Conservation (phyloP, 208 protist species). For the Wallacemonas sp. region DNA sequence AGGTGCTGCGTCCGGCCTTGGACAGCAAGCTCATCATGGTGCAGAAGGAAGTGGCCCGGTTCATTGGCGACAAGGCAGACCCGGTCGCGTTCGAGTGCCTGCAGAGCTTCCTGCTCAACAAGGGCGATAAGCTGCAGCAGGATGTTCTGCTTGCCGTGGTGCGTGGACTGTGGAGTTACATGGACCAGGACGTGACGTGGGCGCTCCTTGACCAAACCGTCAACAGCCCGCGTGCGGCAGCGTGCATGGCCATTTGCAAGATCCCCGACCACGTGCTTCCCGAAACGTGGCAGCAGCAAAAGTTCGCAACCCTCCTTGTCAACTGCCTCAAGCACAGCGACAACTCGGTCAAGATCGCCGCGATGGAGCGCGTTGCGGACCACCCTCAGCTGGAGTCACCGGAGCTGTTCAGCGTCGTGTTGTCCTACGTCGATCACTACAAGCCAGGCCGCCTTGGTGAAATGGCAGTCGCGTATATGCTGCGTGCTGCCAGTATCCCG, state of each 20-base stretch:
- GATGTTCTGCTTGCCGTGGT: slow-evolving; percentile 28
- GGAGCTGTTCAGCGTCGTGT: not conserved
- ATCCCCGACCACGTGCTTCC: slow-evolving; percentile 7
- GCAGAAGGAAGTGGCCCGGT: slow-evolving; percentile 26
- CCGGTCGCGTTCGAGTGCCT: slow-evolving; percentile 20
- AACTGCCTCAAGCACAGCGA: slow-evolving; percentile 4
- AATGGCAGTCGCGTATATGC: not conserved
- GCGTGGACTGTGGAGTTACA: slow-evolving; percentile 17
- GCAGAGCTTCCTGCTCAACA: slow-evolving; percentile 15
- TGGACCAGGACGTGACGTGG: slow-evolving; percentile 27
- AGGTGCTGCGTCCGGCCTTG: slow-evolving; percentile 8
- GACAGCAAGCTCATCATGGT: slow-evolving; percentile 16
- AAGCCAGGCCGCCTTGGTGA: not conserved
- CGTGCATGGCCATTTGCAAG: slow-evolving; percentile 22
- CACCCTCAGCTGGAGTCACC: not conserved
- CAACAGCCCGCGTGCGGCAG: slow-evolving; percentile 14
- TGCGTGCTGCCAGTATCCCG: not conserved
- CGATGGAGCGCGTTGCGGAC: not conserved
- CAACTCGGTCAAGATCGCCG: slow-evolving; percentile 7
- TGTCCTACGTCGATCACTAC: not conserved
- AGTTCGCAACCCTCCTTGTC: slow-evolving; percentile 21
- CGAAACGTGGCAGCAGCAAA: slow-evolving; percentile 17
- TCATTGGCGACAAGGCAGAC: slow-evolving; percentile 23
- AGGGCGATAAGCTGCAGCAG: slow-evolving; percentile 18
- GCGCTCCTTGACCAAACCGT: not conserved